Base-by-base conservation (phyloP, 2,329 filamentous ascomycete species). In the Alternaria panax region DNA sequence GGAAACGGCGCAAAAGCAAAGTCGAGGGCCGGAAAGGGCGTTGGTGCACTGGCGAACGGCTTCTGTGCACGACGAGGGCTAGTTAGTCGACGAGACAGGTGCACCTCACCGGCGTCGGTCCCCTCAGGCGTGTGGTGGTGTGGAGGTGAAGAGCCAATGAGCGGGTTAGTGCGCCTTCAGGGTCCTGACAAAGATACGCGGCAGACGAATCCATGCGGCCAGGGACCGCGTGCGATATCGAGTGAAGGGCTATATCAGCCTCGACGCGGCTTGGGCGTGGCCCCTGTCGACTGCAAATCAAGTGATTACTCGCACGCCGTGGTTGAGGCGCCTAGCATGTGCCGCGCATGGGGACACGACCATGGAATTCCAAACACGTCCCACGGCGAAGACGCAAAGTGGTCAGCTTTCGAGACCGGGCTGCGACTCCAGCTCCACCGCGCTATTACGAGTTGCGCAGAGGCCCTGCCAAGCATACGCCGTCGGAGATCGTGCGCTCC, bases 381-480 rank as follows among this genome's bases (percentile, higher is more conserved):
- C 41, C 58, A 57, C 42, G 34, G 40, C 46, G 38, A 18, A 51
- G 28, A 40, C 51, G 20, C 38, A 53, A 27, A 22, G 52, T 50
- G 51, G 51, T 62, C 66, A 63, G 66, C 57, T 56, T 51, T 59
- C 56, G 47, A 59, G 56, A 54, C 64, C 62, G 54, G 58, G 51
- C 54, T 51, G 59, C 57, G 57, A 59, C 63, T 67, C 59, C 57
- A 40, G 54, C 61, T 57, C 61, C 55, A 63, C 59, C 52, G n/a
- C 59, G 40, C 58, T 40, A 62, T 28, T 16, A 55, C 59, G 24
- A 36, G 14, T 45, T 62, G 41, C 48, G 48, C 51, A 25, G 45
- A 60, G 62, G 62, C 54, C 55, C 53, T 64, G 62, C 62, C 62
- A 64, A 59, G 63, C 48, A 48, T 28, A 63, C 64, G 60, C 59